A percentile compares a stretch with the other conserved stretches of the same genome.
These are phyloP conservation scores for Pilobolus umbonatus DNA, from an alignment of 192 early-diverging fungal genomes.

Conservation along the genomic window DNA sequence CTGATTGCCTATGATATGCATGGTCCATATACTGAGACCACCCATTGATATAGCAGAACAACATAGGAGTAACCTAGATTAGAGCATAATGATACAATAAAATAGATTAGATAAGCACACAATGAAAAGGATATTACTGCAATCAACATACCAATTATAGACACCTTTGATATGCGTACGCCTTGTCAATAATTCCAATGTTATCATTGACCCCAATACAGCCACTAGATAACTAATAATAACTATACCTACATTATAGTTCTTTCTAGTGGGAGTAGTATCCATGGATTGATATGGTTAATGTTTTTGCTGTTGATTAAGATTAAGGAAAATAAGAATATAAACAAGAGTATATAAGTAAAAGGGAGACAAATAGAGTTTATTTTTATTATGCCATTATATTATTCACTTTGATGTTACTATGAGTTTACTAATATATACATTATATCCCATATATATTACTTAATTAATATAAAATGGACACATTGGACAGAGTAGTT, in stretches of 20 bases:
- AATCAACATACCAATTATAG: slow-evolving; percentile 30
- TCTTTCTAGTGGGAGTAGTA: too few species aligned
- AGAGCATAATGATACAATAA: background rate
- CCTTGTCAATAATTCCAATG: slow-evolving; percentile 36
- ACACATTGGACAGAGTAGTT: background rate
- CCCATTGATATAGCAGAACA: slow-evolving; percentile 35
- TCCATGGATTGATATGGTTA: background rate
- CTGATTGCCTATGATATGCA: slow-evolving; percentile 40
- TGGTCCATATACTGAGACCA: slow-evolving; percentile 39
- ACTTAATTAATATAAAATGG: background rate
- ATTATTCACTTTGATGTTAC: too few species aligned
- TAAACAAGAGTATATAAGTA: background rate
- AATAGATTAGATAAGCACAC: too few species aligned
- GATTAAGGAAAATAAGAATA: background rate
- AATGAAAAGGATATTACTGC: background rate
- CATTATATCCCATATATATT: background rate
- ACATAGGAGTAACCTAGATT: slow-evolving; percentile 25
- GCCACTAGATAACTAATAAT: slow-evolving; percentile 33
- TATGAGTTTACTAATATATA: background rate
- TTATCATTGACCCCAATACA: slow-evolving; percentile 33
- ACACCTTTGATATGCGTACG: slow-evolving; percentile 29
- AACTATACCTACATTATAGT: slow-evolving; percentile 26
- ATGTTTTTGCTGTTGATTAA: background rate
- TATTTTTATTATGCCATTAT: background rate
- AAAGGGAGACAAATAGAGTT: background rate